Evolutionary conservation across 106 monocot species (phyloP).

Genomic region (Dendrobium officinale): DNA sequence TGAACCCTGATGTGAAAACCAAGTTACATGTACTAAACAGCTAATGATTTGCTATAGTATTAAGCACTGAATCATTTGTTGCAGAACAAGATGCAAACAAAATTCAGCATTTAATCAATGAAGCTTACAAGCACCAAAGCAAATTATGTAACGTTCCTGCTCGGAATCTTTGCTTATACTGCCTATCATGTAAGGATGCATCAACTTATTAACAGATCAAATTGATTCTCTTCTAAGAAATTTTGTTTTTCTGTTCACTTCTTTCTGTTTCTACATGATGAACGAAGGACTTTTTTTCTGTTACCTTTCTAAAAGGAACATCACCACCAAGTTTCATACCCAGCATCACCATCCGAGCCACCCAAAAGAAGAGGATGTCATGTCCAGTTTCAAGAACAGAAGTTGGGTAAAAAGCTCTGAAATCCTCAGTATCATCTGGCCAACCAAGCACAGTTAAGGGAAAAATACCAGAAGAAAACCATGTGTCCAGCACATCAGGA

Average conservation of each 20-base stretch:
- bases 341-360: constrained; percentile 99
- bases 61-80: not conserved
- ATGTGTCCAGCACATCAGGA: constrained; percentile 97
- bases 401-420: constrained; percentile 81
- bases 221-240: not conserved
- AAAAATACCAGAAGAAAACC: constrained; percentile 96
- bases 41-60: not conserved
- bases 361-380: constrained; percentile 98
- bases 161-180: not conserved
- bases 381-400: constrained; percentile 96
- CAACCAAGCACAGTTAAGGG: constrained; percentile 92
- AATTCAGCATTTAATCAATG: not conserved
- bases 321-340: constrained; percentile 97
- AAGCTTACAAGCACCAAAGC: not conserved
- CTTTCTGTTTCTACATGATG: not conserved
- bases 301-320: constrained; percentile 95
- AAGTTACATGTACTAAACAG: not conserved
- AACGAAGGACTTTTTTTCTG: not conserved
- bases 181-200: not conserved
- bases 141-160: not conserved
- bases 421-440: constrained; percentile 80
- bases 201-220: not conserved
- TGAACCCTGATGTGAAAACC: not conserved
- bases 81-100: no score
- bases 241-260: not conserved